Conservation (phyloP, 169 alveolate genomes). For the Perkinsus chesapeaki region DNA sequence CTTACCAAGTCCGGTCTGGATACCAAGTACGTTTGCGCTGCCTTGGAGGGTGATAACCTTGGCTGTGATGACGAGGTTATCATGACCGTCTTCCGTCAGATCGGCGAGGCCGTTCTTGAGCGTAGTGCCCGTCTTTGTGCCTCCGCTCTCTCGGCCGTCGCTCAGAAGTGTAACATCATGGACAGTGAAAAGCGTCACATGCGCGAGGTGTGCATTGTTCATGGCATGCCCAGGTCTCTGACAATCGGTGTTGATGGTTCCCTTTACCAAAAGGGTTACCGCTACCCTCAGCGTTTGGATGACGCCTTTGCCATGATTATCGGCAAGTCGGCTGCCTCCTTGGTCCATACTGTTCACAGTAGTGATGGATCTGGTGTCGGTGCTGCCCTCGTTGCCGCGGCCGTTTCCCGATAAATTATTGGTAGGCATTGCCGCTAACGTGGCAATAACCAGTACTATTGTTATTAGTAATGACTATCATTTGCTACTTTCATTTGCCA, state of each 20-base stretch:
- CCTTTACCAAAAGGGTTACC: neutral
- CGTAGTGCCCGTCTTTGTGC: neutral
- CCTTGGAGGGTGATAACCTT: neutral
- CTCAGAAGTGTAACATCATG: neutral
- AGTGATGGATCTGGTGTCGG: slow-evolving; percentile 2
- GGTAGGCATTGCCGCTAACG: neutral
- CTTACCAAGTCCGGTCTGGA: neutral
- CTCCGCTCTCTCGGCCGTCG: neutral
- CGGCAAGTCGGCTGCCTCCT: neutral
- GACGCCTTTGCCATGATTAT: neutral
- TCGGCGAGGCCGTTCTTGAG: neutral
- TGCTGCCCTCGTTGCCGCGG: neutral
- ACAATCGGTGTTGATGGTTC: neutral
- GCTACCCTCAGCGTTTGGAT: neutral
- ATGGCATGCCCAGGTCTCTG: neutral
- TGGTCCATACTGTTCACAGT: neutral
- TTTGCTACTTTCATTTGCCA: neutral
- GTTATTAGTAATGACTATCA: neutral
- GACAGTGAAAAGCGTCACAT: neutral
- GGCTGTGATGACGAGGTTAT: neutral
- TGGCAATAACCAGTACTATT: neutral
- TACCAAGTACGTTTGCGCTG: neutral
- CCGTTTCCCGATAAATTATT: neutral
- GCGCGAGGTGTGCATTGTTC: neutral
- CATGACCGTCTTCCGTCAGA: neutral